phyloP scores from a whole-genome alignment of 345 rosid genomes.

The Mallotus nudiflorus region DNA sequence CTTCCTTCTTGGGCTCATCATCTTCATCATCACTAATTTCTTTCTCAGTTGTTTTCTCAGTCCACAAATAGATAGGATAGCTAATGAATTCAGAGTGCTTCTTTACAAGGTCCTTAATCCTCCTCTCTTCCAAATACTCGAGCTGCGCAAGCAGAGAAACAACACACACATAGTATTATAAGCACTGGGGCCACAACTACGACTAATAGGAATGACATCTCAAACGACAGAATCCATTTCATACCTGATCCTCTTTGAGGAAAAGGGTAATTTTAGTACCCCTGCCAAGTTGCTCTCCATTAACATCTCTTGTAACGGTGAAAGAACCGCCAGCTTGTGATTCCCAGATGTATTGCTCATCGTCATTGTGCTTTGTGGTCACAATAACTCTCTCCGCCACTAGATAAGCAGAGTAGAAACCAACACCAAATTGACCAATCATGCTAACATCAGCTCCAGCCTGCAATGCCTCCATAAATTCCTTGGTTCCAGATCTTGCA shows the following conservation, averaged over 20 bases:
- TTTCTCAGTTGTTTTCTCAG: slow-evolving; percentile 87
- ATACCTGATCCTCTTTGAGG: slow-evolving; percentile 83
- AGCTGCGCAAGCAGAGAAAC: slow-evolving; percentile 37
- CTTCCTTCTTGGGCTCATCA: slow-evolving; percentile 65
- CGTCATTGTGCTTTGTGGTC: slow-evolving; percentile 79
- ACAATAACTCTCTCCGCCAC: slow-evolving; percentile 83
- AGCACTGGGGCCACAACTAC: not conserved
- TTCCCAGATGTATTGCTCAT: slow-evolving; percentile 85
- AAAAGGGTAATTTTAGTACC: slow-evolving; percentile 83
- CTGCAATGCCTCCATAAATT: slow-evolving; percentile 88
- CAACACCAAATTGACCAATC: slow-evolving; percentile 94
- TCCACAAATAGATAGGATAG: slow-evolving; percentile 81
- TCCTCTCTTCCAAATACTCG: slow-evolving; percentile 85
- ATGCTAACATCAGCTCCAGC: slow-evolving; percentile 96
- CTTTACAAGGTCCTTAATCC: slow-evolving; percentile 88
- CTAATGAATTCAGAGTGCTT: slow-evolving; percentile 94
- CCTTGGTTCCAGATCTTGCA: slow-evolving; percentile 92
- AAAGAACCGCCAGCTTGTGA: slow-evolving; percentile 98
- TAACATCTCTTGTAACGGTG: slow-evolving; percentile 70
- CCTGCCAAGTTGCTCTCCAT: slow-evolving; percentile 81
- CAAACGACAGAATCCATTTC: not conserved
- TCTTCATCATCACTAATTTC: slow-evolving; percentile 89
- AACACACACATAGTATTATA: not conserved
- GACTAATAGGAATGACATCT: too few relatives aligned
- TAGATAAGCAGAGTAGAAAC: slow-evolving; percentile 93